A percentile compares a stretch with the other conserved stretches of the same genome.
These are phyloP conservation scores for Hanseniaspora mollemarum DNA, from an alignment of 805 yeast species.

Conservation along the genomic window DNA sequence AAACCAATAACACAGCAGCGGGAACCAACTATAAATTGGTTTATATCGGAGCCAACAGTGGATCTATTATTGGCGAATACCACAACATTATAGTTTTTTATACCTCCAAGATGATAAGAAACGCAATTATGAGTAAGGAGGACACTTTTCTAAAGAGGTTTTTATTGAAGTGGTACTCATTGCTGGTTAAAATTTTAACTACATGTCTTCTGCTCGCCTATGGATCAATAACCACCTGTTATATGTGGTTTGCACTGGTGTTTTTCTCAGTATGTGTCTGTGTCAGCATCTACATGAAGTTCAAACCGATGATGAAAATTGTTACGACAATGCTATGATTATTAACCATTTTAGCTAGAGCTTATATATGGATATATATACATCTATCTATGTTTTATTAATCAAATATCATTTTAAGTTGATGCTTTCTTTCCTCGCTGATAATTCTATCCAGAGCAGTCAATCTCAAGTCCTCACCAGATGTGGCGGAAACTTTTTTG, in stretches of 20 bases:
- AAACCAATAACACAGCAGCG: not conserved
- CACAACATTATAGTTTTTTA: conserved; percentile 27
- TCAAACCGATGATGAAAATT: not conserved
- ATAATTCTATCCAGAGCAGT: conserved; percentile 13
- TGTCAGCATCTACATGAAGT: conserved; percentile 19
- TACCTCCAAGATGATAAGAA: conserved; percentile 16
- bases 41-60: conserved; percentile 20
- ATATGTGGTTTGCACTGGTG: conserved; percentile 25
- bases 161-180: conserved; percentile 17
- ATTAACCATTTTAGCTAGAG: not conserved
- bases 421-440: conserved; percentile 6
- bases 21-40: conserved; percentile 17
- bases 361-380: not conserved
- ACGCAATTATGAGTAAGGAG: conserved; percentile 2
- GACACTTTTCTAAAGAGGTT: conserved; percentile 3
- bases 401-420: not conserved
- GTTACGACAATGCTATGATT: not conserved
- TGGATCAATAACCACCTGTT: conserved; percentile 26
- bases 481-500: not conserved
- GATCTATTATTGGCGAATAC: conserved; percentile 23
- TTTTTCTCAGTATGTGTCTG: conserved; percentile 27
- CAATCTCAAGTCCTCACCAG: conserved; percentile 6
- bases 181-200: conserved; percentile 21
- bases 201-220: conserved; percentile 22
- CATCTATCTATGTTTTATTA: not conserved